Percentiles rank a stretch among this genome's conserved stretches.
phyloP scores from a whole-genome alignment of 352 stramenopile genomes.

The Phytophthora megakarya region DNA sequence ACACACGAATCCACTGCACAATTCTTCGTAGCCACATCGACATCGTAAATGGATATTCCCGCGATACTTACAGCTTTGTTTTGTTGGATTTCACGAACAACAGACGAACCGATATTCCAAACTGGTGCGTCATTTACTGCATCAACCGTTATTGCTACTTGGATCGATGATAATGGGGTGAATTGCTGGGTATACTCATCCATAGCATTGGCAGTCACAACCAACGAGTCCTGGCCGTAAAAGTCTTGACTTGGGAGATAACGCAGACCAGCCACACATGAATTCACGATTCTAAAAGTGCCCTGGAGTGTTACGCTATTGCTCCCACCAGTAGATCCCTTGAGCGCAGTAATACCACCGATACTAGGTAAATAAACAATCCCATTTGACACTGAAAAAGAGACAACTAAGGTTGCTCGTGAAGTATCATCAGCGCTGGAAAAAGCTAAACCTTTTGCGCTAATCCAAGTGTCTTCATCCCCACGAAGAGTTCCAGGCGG shows the following conservation, averaged over 20 bases:
- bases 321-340: constrained; percentile 10
- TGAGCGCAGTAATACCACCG: constrained; percentile 34
- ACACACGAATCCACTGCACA: constrained; percentile 35
- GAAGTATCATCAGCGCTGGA: constrained; percentile 53
- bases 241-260: constrained; percentile 53
- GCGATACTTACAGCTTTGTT: constrained; percentile 33
- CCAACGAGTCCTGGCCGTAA: constrained; percentile 49
- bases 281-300: constrained; percentile 56
- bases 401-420: constrained; percentile 36
- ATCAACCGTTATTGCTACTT: constrained; percentile 44
- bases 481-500: constrained; percentile 35
- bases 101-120: constrained; percentile 46
- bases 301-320: constrained; percentile 34
- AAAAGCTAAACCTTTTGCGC: constrained; percentile 39
- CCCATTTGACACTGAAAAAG: constrained; percentile 36
- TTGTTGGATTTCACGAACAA: constrained; percentile 31
- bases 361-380: constrained; percentile 21
- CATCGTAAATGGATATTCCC: constrained; percentile 53
- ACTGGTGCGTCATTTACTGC: constrained; percentile 63
- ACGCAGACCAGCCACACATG: constrained; percentile 34
- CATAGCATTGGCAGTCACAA: constrained; percentile 43
- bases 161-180: constrained; percentile 30
- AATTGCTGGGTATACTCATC: constrained; percentile 53
- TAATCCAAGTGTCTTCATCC: constrained; percentile 55
- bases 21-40: constrained; percentile 38